A percentile compares a stretch with the other conserved stretches of the same genome.
Evolutionary conservation across 2,329 filamentous ascomycete species (phyloP).

Genomic region (Fusarium bactridioides): DNA sequence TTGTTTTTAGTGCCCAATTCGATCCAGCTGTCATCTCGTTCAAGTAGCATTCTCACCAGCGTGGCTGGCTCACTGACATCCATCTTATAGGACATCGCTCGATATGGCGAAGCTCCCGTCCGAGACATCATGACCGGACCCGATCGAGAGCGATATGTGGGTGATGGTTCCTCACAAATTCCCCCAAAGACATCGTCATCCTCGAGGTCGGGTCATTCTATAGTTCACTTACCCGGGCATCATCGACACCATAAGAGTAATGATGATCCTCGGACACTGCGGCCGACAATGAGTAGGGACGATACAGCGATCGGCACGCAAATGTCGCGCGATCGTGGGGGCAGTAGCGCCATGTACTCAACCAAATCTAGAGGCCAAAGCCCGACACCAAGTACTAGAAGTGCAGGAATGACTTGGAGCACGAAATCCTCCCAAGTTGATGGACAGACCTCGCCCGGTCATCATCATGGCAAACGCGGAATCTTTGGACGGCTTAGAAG

Average conservation of each 20-base stretch:
- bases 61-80: conserved; percentile 36
- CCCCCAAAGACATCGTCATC: conserved; percentile 71
- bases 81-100: conserved; percentile 70
- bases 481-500: conserved; percentile 60
- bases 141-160: conserved; percentile 72
- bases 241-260: conserved; percentile 75
- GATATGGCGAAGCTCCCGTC: conserved; percentile 80
- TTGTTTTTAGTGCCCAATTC: conserved; percentile 9
- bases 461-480: conserved; percentile 61
- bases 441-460: conserved; percentile 66
- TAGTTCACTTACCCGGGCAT: conserved; percentile 72
- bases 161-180: conserved; percentile 56
- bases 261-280: conserved; percentile 70
- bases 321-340: conserved; percentile 60
- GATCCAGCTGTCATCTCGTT: conserved; percentile 1
- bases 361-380: conserved; percentile 73
- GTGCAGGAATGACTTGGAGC: conserved; percentile 56
- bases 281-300: conserved; percentile 79
- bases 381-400: conserved; percentile 79
- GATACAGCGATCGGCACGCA: conserved; percentile 64
- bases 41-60: neutral
- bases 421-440: conserved; percentile 59
- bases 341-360: conserved; percentile 55
- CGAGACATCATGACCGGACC: conserved; percentile 73
- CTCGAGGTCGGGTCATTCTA: conserved; percentile 64